phyloP scores from a whole-genome alignment of 192 early-diverging fungal genomes.

The Mortierella alpina region DNA sequence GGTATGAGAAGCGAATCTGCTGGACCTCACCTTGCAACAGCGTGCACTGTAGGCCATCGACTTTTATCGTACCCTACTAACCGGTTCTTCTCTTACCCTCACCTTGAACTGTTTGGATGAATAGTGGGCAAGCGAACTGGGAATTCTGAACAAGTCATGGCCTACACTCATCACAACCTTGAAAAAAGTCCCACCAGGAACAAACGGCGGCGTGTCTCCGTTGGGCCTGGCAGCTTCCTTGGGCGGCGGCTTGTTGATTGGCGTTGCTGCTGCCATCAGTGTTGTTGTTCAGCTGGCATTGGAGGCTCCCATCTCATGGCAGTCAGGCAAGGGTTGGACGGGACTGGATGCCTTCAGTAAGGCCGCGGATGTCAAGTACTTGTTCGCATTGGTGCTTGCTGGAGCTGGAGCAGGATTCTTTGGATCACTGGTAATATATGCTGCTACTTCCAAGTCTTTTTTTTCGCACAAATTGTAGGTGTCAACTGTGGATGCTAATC shows the following conservation, averaged over 20 bases:
- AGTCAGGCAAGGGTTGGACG: conserved; percentile 10
- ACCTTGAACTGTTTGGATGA: neutral
- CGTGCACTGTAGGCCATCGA: neutral
- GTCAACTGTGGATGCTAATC: neutral
- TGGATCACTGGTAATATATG: conserved; percentile 75
- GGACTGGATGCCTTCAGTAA: conserved; percentile 43
- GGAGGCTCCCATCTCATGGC: conserved; percentile 53
- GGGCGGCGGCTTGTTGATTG: conserved; percentile 78
- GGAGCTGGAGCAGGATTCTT: conserved; percentile 75
- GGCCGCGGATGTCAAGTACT: conserved; percentile 36
- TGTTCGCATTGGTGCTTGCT: conserved; percentile 54
- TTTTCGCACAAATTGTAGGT: too few species aligned
- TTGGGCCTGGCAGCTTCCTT: conserved; percentile 84
- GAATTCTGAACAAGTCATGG: conserved; percentile 77
- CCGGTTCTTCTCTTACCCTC: neutral
- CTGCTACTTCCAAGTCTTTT: neutral
- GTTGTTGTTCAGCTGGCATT: conserved; percentile 59
- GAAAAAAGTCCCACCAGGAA: conserved; percentile 86
- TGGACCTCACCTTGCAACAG: neutral
- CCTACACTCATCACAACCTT: conserved; percentile 88
- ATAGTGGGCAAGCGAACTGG: conserved; percentile 91
- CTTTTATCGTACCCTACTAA: neutral
- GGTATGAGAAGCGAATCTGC: conserved; percentile 28
- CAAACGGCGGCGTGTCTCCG: conserved; percentile 86
- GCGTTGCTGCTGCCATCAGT: conserved; percentile 66